Base-by-base conservation (phyloP, 2,329 filamentous ascomycete species). In the Cyphellophora attinorum region DNA sequence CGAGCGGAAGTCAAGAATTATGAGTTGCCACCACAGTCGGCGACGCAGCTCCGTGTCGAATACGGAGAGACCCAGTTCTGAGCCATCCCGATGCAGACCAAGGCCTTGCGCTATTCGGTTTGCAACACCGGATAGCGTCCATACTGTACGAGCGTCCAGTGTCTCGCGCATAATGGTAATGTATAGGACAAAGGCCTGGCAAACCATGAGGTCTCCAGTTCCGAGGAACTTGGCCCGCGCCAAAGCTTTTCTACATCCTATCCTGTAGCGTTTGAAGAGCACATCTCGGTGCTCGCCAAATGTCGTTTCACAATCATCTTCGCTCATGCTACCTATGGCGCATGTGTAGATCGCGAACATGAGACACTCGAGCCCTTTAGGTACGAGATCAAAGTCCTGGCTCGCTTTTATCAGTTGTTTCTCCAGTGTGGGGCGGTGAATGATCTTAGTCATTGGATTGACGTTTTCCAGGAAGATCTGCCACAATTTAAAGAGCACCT, bases 401-500 rank as follows among this genome's bases (percentile, higher is more conserved):
- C 69, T 71, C 2, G 78, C 77, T 38, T 81, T 72, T 23, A 81
- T 67, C 5, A 86, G 62, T 29, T 72, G 68, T 2, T 71, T 68
- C 48, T 85, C 77, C 3, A 85, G 56, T 0, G 76, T 76, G 0
- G 82, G 81, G 2, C 79, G 70, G 51, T 89, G 83, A 15, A 85
- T 75, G 29, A 77, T 50, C 52, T 86, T 88, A 45, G 76, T 74
- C 29, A 85, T 54, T 0, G 82, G 81, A 48, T 88, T 81, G 36
- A 88, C 76, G 41, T 83, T 77, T 31, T 84, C 76, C 5, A 85
- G 60, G 45, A 79, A 86, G 6, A 75, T 64, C 52, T 85, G 79
- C 83, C 83, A 89, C 4, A 89, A 65, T 33, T 70, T 68, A 48
- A 83, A 77, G 16, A 82, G 72, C 19, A 49, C 37, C 12, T 42